Conservation (phyloP, 805 yeast species). For the Metschnikowia corniflorae region DNA sequence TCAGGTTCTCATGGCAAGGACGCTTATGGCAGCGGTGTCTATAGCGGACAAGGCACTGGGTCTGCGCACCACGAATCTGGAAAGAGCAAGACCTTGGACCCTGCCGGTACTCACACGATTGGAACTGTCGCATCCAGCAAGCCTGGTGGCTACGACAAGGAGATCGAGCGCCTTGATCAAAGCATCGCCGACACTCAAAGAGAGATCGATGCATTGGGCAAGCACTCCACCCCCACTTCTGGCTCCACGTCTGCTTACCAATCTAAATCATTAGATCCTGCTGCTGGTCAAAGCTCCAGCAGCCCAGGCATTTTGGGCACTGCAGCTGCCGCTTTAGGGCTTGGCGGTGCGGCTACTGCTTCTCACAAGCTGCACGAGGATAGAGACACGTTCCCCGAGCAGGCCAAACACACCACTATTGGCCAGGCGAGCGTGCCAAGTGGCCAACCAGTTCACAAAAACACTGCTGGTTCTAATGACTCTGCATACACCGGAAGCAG, state of each 20-base stretch:
- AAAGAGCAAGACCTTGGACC: neutral
- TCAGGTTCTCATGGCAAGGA: neutral
- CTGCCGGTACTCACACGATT: neutral
- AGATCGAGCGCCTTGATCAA: slow-evolving; percentile 22
- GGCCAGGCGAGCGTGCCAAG: slow-evolving; percentile 3
- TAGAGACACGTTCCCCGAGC: too few relatives aligned
- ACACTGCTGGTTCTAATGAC: neutral
- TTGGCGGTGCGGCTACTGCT: slow-evolving; percentile 10
- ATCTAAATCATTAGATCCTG: neutral
- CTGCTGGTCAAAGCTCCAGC: neutral
- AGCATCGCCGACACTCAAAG: slow-evolving; percentile 25
- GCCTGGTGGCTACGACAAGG: slow-evolving; percentile 22
- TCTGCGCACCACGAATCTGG: neutral
- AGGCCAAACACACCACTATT: slow-evolving; percentile 1
- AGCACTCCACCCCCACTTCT: neutral
- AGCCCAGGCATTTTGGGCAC: slow-evolving; percentile 15
- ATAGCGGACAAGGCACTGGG: neutral
- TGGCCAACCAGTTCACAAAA: neutral
- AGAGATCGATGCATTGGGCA: slow-evolving; percentile 20
- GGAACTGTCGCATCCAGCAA: slow-evolving; percentile 15
- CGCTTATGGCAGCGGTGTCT: neutral
- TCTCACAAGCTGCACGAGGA: neutral
- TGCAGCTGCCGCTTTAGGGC: slow-evolving; percentile 26
- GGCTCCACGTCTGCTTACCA: neutral
- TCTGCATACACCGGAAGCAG: neutral